Evolutionary conservation across 2,329 filamentous ascomycete genomes (phyloP).

Genomic region (Fusarium annulatum): DNA sequence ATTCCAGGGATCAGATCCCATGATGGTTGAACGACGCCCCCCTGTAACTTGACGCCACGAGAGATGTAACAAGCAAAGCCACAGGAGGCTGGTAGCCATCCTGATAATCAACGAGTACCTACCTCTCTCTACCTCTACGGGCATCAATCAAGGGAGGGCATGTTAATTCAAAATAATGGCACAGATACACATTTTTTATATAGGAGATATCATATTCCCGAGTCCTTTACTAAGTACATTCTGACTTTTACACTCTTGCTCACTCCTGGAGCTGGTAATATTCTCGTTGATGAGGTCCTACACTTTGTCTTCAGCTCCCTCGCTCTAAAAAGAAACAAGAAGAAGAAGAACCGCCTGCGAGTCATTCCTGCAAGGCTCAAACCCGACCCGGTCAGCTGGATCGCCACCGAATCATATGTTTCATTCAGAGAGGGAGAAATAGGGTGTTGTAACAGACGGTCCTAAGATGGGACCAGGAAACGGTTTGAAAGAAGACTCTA

Average conservation of each 20-base stretch:
- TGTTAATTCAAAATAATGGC: not conserved
- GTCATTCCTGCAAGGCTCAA: conserved; percentile 25
- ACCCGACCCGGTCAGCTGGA: conserved; percentile 14
- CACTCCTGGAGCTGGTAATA: not conserved
- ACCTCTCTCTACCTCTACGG: not conserved
- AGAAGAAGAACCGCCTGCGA: conserved; percentile 9
- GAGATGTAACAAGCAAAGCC: conserved; percentile 1
- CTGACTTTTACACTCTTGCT: not conserved
- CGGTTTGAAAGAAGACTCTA: no score
- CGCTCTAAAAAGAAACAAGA: not conserved
- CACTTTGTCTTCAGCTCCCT: not conserved
- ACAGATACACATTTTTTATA: not conserved
- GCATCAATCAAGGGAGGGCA: not conserved
- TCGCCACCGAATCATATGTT: conserved; percentile 22
- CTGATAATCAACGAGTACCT: not conserved
- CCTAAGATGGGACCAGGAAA: not conserved
- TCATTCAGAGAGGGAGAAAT: conserved; percentile 12
- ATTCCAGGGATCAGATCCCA: conserved; percentile 14
- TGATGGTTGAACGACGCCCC: not conserved
- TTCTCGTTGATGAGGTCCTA: not conserved
- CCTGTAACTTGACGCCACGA: conserved; percentile 23
- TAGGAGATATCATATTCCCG: not conserved
- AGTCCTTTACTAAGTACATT: not conserved
- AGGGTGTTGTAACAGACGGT: not conserved
- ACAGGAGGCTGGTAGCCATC: conserved; percentile 20